Evolutionary conservation across 2,329 filamentous ascomycete genomes (phyloP), one percentile per base, ranked within the genome.

Genomic region (Rosellinia necatrix): DNA sequence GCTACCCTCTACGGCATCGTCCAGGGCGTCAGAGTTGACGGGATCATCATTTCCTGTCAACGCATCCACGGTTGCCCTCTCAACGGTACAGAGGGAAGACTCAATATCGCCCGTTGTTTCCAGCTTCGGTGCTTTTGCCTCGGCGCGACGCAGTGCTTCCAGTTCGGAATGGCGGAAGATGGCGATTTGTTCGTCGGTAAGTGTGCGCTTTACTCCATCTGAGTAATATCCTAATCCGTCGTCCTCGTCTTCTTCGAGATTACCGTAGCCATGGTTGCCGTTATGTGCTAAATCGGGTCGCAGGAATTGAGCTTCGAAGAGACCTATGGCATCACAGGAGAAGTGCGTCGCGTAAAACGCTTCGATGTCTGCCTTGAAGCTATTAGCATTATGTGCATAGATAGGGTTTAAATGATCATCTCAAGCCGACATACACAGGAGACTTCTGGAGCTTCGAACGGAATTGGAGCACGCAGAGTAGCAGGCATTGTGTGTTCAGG

Each of bases 151-250:
- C 34, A 96, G 76, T 10, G 83, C 75, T 68, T 94, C 87, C 19
- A 96, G 82, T 72, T 97, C 93, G 2, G 90, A 93, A 69, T 96
- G 91, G 59, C 92, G 83, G 71, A 97, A 97, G 59, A 96, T 93
- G 49, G 85, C 84, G 64, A 97, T 91, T 76, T 97, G 90, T 65
- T 92, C 90, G 68, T 97, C 90, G 8, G 92, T 97, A 66, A 97
- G 78, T 15, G 92, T 96, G 35, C 93, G 88, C 70, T 94, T 94
- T 59, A 86, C 84, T 3, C 93, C 92, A 68, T 97, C 92, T 1
- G 83, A 74, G 64, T 97, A 97, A 72, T 91, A 93, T 15, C 92
- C 93, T 13, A 97, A 77, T 1, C 76, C 84, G 67, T 90, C 88
- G 34, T 87, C 83, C 15, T 78, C 71, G 2, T 73, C 70, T 56